phyloP scores from a whole-genome alignment of 805 yeast genomes.

The Saccharomycopsis amapae region DNA sequence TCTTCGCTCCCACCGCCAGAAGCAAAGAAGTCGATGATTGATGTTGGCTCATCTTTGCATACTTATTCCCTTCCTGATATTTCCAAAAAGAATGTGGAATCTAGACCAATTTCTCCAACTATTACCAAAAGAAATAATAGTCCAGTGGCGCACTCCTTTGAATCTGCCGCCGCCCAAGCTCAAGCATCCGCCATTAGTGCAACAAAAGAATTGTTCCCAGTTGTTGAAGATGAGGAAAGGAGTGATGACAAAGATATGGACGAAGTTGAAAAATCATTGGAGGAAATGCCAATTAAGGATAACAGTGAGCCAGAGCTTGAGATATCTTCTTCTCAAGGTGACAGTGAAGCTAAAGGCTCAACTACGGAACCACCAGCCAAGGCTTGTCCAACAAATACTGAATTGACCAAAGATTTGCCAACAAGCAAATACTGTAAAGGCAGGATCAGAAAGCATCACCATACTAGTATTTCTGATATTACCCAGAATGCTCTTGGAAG shows the following conservation, averaged over 20 bases:
- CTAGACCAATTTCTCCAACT: background rate
- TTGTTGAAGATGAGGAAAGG: background rate
- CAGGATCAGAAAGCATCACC: slow-evolving; percentile 16
- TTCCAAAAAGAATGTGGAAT: background rate
- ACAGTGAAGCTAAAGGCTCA: too few relatives aligned
- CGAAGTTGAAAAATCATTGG: background rate
- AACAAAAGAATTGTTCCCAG: background rate
- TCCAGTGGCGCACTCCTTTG: background rate
- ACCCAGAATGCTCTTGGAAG: slow-evolving; percentile 15
- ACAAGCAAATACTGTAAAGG: slow-evolving; percentile 14
- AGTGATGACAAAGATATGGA: too few relatives aligned
- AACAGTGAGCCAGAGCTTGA: too few relatives aligned
- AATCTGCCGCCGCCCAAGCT: background rate
- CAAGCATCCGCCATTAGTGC: background rate
- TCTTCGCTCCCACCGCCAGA: slow-evolving; percentile 1
- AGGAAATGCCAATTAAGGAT: background rate
- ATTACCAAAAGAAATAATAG: too few relatives aligned
- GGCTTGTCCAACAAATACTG: too few relatives aligned
- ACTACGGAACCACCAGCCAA: too few relatives aligned
- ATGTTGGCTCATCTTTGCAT: too few relatives aligned
- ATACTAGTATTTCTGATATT: slow-evolving; percentile 11
- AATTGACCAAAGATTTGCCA: background rate
- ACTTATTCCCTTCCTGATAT: background rate
- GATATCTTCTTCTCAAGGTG: too few relatives aligned
- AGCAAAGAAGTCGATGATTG: too few relatives aligned